Conservation (phyloP, 2,329 filamentous ascomycete genomes). For the Fusarium sp. region DNA sequence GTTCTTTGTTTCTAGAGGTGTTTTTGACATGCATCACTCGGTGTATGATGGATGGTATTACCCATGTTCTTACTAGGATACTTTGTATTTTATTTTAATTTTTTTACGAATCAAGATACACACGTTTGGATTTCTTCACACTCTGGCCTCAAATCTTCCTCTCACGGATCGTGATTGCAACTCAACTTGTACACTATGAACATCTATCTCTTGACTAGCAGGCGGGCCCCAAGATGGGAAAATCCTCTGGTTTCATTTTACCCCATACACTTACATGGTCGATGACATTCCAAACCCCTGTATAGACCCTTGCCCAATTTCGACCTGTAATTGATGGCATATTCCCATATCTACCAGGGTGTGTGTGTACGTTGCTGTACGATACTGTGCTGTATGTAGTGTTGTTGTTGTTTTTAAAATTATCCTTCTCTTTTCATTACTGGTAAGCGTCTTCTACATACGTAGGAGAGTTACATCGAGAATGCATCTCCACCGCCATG, state of each 20-base stretch:
- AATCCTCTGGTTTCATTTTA: constrained; percentile 18
- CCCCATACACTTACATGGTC: constrained; percentile 19
- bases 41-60: constrained; percentile 3
- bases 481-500: constrained; percentile 16
- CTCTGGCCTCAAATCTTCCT: background rate
- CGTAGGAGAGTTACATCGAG: background rate
- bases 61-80: background rate
- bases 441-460: background rate
- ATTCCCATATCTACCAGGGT: background rate
- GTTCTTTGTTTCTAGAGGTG: constrained; percentile 15
- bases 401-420: background rate
- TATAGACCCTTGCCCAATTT: constrained; percentile 18
- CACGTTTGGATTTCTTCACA: constrained; percentile 2
- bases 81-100: too few relatives aligned
- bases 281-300: constrained; percentile 26
- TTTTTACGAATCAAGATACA: constrained; percentile 21
- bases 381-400: background rate
- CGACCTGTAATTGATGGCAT: background rate
- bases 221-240: background rate
- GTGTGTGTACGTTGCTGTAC: constrained; percentile 5
- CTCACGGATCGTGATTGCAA: background rate
- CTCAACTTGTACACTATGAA: background rate
- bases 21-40: constrained; percentile 1
- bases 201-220: background rate
- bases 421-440: background rate